Percentiles rank a stretch among this genome's conserved stretches.
phyloP scores from a whole-genome alignment of 2,329 filamentous ascomycete genomes.

The Helicocarpus griseus region DNA sequence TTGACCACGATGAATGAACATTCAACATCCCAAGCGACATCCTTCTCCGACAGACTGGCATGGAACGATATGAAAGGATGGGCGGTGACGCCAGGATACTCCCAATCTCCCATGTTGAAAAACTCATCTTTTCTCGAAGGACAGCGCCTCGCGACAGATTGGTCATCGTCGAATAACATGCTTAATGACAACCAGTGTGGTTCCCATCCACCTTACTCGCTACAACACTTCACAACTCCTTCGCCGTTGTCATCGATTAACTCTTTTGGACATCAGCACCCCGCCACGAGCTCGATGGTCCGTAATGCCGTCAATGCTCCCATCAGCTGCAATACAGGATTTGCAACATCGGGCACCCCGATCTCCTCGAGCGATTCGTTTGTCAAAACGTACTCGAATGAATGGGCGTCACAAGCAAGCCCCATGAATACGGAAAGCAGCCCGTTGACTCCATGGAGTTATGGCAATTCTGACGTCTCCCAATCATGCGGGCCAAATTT shows the following conservation, averaged over 20 bases:
- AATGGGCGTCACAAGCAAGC: background rate
- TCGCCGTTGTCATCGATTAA: background rate
- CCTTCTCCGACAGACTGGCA: background rate
- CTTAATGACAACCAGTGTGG: background rate
- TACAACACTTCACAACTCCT: background rate
- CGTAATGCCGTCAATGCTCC: background rate
- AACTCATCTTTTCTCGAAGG: conserved; percentile 1
- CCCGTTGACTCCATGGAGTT: background rate
- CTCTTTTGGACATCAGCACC: background rate
- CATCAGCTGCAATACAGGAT: background rate
- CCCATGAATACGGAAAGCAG: background rate
- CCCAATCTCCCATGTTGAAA: background rate
- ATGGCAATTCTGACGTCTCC: background rate
- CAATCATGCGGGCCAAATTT: background rate
- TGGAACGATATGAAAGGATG: background rate
- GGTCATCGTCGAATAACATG: background rate
- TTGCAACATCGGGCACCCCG: background rate
- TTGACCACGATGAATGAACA: background rate
- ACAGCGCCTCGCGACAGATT: background rate
- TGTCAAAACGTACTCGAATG: background rate
- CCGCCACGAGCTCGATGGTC: background rate
- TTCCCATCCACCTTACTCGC: background rate
- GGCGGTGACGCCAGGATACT: background rate
- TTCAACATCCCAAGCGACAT: background rate
- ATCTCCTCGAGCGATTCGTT: background rate